phyloP scores from a whole-genome alignment of 257 asterid genomes.

The Coffea canephora region DNA sequence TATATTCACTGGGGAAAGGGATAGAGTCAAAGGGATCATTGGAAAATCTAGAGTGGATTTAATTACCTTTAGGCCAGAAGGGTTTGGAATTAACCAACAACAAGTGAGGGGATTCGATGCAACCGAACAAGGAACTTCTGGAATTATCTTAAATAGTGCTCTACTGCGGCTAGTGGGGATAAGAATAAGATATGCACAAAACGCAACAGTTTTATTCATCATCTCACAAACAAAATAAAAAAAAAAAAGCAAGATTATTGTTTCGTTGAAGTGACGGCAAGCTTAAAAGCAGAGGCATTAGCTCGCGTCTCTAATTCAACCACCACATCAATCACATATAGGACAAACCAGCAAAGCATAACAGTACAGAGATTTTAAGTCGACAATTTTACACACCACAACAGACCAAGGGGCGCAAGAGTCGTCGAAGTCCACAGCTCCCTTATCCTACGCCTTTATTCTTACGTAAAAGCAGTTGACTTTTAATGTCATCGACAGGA shows the following conservation, averaged over 20 bases:
- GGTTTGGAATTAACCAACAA: too few species aligned
- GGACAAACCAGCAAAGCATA: not conserved
- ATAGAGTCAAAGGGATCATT: too few species aligned
- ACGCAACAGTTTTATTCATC: not conserved
- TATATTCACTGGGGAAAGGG: too few species aligned
- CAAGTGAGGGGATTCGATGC: too few species aligned
- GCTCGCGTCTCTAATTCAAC: not conserved
- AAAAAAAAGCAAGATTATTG: not conserved
- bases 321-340: not conserved
- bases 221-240: not conserved
- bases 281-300: not conserved
- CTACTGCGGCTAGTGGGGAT: too few species aligned
- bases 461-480: not conserved
- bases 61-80: too few species aligned
- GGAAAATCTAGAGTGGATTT: too few species aligned
- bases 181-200: too few species aligned
- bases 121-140: too few species aligned
- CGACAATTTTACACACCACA: too few species aligned
- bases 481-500: not conserved
- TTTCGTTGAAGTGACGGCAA: not conserved
- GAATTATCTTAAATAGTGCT: too few species aligned
- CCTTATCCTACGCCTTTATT: constrained; percentile 4
- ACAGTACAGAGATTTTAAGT: not conserved
- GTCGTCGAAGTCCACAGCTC: not conserved
- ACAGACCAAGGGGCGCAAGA: not conserved